A percentile compares a stretch with the other conserved stretches of the same genome.
phyloP scores from a whole-genome alignment of 2,329 filamentous ascomycete genomes.

The Calonectria henricotiae region DNA sequence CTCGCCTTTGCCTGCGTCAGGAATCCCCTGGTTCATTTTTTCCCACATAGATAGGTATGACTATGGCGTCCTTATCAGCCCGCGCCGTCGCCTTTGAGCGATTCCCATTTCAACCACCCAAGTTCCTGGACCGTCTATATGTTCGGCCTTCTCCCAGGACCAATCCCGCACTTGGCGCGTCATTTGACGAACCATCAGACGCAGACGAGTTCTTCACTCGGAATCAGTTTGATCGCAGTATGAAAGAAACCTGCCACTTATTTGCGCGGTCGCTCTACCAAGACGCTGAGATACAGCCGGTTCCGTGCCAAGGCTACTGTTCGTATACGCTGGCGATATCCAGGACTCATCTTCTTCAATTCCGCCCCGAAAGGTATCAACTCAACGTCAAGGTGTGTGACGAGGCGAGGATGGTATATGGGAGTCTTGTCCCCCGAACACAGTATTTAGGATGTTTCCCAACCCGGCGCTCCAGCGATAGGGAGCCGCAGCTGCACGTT shows the following conservation, averaged over 20 bases:
- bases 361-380: constrained; percentile 63
- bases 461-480: constrained; percentile 14
- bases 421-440: constrained; percentile 62
- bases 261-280: constrained; percentile 57
- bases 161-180: background rate
- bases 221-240: constrained; percentile 44
- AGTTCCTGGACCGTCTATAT: background rate
- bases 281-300: constrained; percentile 52
- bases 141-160: background rate
- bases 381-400: constrained; percentile 60
- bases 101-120: background rate
- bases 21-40: background rate
- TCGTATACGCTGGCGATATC: constrained; percentile 66
- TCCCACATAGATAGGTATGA: background rate
- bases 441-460: constrained; percentile 58
- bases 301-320: constrained; percentile 67
- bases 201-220: constrained; percentile 44
- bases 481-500: constrained; percentile 51
- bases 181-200: background rate
- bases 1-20: background rate
- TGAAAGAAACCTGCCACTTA: constrained; percentile 46
- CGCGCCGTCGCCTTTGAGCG: constrained; percentile 4
- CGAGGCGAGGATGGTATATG: constrained; percentile 61
- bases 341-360: constrained; percentile 63
- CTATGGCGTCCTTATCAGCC: constrained; percentile 5